These are phyloP conservation scores for Cyclotella cryptica DNA, from an alignment of 108 stramenopile genomes.

Conservation along the genomic window DNA sequence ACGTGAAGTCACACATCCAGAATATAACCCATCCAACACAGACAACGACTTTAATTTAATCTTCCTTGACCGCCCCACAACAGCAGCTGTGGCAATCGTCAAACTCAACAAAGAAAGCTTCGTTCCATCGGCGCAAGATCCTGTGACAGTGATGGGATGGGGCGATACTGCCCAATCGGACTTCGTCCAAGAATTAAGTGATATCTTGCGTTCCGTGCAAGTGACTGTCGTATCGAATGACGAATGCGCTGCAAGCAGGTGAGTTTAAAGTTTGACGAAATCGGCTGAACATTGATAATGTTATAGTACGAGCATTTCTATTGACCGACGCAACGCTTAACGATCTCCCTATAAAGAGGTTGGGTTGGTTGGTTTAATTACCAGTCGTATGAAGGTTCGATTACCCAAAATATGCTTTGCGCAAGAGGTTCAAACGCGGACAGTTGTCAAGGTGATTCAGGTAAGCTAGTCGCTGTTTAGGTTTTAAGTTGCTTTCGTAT, in stretches of 20 bases:
- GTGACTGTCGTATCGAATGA: conserved; percentile 43
- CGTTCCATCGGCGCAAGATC: conserved; percentile 5
- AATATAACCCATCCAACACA: conserved; percentile 17
- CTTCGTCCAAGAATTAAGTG: conserved; percentile 1
- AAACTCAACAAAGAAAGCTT: conserved; percentile 24
- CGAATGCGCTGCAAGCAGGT: conserved; percentile 29
- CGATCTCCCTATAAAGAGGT: background rate
- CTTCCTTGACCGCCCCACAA: conserved; percentile 11
- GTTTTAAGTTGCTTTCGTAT: background rate
- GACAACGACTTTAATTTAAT: conserved; percentile 36
- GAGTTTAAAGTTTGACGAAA: background rate
- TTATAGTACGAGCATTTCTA: too few species aligned
- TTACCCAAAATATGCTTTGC: conserved; percentile 50
- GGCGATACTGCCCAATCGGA: conserved; percentile 40
- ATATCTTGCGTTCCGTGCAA: conserved; percentile 39
- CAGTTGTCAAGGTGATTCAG: conserved; percentile 44
- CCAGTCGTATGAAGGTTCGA: conserved; percentile 26
- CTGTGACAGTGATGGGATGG: conserved; percentile 44
- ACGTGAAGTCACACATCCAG: conserved; percentile 23
- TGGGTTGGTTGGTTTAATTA: background rate
- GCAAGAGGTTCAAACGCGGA: conserved; percentile 42
- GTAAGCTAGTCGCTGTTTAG: background rate
- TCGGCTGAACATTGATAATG: background rate
- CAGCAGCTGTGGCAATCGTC: conserved; percentile 5
- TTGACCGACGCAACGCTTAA: too few species aligned